Evolutionary conservation across 768 basidiomycete genomes (phyloP).

Genomic region (Clavulina sp.): DNA sequence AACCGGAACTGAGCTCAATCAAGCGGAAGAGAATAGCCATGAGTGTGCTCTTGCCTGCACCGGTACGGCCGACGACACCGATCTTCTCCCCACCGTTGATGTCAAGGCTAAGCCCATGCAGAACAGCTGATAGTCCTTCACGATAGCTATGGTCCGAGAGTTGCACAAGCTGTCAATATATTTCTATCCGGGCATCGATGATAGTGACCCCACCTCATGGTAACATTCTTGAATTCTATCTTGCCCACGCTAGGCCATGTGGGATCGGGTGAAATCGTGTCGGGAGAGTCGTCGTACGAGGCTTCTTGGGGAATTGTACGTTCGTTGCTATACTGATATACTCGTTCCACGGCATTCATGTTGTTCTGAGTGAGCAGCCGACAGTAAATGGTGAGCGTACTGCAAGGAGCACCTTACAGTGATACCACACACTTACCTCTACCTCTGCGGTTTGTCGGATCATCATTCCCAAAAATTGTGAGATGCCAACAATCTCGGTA

Average conservation of each 20-base stretch:
- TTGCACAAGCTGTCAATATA: neutral
- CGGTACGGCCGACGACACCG: conserved; percentile 18
- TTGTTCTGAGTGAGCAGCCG: conserved; percentile 27
- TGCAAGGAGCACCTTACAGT: neutral
- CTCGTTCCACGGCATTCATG: conserved; percentile 46
- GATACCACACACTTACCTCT: conserved; percentile 24
- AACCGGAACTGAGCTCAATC: conserved; percentile 3
- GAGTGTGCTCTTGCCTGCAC: conserved; percentile 8
- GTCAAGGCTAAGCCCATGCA: conserved; percentile 40
- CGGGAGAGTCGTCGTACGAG: conserved; percentile 38
- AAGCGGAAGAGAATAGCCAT: conserved; percentile 6
- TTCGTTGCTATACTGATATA: conserved; percentile 35
- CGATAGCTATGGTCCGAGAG: conserved; percentile 26
- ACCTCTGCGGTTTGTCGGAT: conserved; percentile 48
- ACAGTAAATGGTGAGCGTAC: neutral
- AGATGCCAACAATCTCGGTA: conserved; percentile 39
- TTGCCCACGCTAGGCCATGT: neutral
- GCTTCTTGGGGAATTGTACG: conserved; percentile 45
- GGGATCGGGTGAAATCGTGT: conserved; percentile 18
- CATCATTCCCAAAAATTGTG: conserved; percentile 36
- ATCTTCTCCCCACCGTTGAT: conserved; percentile 46
- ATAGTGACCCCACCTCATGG: conserved; percentile 6
- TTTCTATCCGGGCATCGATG: neutral
- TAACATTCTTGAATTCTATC: neutral
- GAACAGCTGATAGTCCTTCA: conserved; percentile 42